Evolutionary conservation across 371 early-diverging fungal genomes (phyloP), one percentile per base, ranked within the genome.

Genomic region (Phascolomyces articulosus): DNA sequence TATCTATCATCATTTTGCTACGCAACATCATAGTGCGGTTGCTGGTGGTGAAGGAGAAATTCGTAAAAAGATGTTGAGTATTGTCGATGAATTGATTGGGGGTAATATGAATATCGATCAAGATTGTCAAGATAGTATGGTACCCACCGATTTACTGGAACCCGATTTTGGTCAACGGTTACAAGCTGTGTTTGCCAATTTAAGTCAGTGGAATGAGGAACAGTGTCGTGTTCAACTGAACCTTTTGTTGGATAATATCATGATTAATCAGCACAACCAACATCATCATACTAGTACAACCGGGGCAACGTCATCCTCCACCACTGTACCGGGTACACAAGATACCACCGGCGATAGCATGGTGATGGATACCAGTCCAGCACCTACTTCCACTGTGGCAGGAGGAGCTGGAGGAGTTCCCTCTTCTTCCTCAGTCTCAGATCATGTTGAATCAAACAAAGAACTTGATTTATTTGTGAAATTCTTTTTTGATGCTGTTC

Each of bases 161-260:
- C 77, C 77, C 18, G 69, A 73, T 21, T 79, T 79, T 65, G 67
- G 77, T 24, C 79, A 78, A 27, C 73, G 82, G 41, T 68, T 87
- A 8, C 77, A 79, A 38, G 67, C 78, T 13, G 76, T 87, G 6
- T 84, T 87, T 60, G 66, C 75, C 20, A 74, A 84, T 28, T 77
- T 87, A 6, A 83, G 82, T 28, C 84, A 82, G 15, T 87, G 87
- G 87, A 87, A 83, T 29, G 82, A 85, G 65, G 85, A 85, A 13
- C 81, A 84, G 20, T 84, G 85, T 60, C 82, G 85, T 40, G 85
- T 87, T 7, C 85, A 87, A 53, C 70, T 87, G 44, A 85, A 84
- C 68, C 59, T 87, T 15, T 60, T 87, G 44, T 64, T 87, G 34
- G 85, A 87, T 34, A 82, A 75, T 56, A 85, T 85, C 21, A 75